Evolutionary conservation across 148 eudicot genomes (phyloP).

Genomic region (Persicaria tinctoria): DNA sequence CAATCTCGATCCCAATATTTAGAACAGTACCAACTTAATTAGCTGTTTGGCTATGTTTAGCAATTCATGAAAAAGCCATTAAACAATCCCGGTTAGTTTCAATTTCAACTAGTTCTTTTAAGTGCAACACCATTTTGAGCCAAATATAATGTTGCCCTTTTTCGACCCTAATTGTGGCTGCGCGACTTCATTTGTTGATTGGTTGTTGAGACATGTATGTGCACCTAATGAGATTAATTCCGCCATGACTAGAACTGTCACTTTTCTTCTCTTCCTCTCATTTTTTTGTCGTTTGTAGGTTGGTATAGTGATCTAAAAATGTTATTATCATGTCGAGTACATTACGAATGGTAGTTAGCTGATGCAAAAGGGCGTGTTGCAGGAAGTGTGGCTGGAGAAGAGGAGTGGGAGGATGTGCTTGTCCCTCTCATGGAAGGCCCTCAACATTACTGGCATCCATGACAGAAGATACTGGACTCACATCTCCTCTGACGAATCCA

Average conservation of each 20-base stretch:
- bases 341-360: background rate
- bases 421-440: slow-evolving; percentile 55
- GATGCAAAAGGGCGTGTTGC: background rate
- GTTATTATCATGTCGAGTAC: background rate
- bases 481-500: slow-evolving; percentile 44
- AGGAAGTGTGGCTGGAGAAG: slow-evolving; percentile 76
- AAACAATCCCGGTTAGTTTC: no score
- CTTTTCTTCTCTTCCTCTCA: background rate
- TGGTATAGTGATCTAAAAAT: background rate
- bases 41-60: no score
- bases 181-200: background rate
- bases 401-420: slow-evolving; percentile 46
- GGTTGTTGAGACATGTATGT: background rate
- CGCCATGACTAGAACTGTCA: background rate
- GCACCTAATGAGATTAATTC: background rate
- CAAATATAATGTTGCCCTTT: no score
- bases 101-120: no score
- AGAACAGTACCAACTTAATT: no score
- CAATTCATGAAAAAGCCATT: no score
- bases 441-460: slow-evolving; percentile 63
- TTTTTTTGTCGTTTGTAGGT: background rate
- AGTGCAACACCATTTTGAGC: no score
- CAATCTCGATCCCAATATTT: no score
- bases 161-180: no score
- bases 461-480: slow-evolving; percentile 73